phyloP scores from a whole-genome alignment of 108 stramenopile species.

The Mayamaea pseudoterrestris region DNA sequence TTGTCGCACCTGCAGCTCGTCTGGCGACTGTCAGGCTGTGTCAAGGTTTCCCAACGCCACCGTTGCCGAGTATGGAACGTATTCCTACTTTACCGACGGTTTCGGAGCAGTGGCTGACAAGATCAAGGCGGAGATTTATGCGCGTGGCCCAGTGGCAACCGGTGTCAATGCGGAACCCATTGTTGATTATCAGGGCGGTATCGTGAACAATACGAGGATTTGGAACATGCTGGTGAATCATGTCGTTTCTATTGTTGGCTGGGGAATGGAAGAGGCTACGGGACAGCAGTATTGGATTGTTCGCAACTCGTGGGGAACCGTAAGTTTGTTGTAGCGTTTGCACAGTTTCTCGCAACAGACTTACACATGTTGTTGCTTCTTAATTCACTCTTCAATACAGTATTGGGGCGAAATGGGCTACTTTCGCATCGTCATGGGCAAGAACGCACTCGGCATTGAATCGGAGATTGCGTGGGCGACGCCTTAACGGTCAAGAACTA shows the following conservation, averaged over 20 bases:
- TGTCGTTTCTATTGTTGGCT: slow-evolving; percentile 80
- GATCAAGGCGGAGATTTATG: slow-evolving; percentile 86
- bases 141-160: slow-evolving; percentile 87
- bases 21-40: slow-evolving; percentile 28
- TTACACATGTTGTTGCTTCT: background rate
- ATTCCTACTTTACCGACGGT: slow-evolving; percentile 23
- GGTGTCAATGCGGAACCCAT: slow-evolving; percentile 77
- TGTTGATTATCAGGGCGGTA: slow-evolving; percentile 60
- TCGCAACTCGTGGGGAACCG: slow-evolving; percentile 54
- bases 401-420: slow-evolving; percentile 62
- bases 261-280: slow-evolving; percentile 49
- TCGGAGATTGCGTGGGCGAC: slow-evolving; percentile 70
- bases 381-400: slow-evolving; percentile 3
- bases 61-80: slow-evolving; percentile 82
- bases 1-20: slow-evolving; percentile 54
- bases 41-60: slow-evolving; percentile 70
- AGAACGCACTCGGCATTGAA: slow-evolving; percentile 81
- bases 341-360: background rate
- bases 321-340: no score
- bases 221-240: slow-evolving; percentile 38
- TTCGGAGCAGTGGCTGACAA: slow-evolving; percentile 31
- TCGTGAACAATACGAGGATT: slow-evolving; percentile 30
- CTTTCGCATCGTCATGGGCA: slow-evolving; percentile 44
- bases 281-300: slow-evolving; percentile 80
- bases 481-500: slow-evolving; percentile 50